A percentile compares a stretch with the other conserved stretches of the same genome.
phyloP scores from a whole-genome alignment of 352 stramenopile genomes.

The Pythium vanterpoolii region DNA sequence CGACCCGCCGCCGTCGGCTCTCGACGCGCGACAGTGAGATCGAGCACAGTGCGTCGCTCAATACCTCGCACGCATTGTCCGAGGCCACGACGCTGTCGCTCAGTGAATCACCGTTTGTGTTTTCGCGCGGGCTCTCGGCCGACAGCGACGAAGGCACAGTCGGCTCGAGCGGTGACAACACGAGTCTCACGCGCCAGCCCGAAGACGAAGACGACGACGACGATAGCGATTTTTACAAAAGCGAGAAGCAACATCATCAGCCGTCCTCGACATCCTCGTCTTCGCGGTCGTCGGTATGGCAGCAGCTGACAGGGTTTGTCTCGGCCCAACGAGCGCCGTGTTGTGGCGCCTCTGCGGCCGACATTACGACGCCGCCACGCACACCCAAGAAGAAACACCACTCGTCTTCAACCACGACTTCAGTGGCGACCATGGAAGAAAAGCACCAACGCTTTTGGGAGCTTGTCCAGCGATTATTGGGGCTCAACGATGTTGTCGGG shows the following conservation, averaged over 20 bases:
- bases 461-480: conserved; percentile 63
- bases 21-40: conserved; percentile 7
- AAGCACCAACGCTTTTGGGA: conserved; percentile 79
- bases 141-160: conserved; percentile 30
- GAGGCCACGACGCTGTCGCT: conserved; percentile 37
- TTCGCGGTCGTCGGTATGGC: conserved; percentile 7
- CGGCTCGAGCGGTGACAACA: conserved; percentile 8
- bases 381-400: conserved; percentile 9
- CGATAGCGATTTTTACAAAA: conserved; percentile 7
- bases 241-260: not conserved
- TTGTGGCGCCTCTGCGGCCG: not conserved
- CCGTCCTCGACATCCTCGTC: not conserved
- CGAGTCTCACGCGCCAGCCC: conserved; percentile 7
- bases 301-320: conserved; percentile 18
- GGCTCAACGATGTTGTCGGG: conserved; percentile 68
- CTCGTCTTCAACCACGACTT: not conserved
- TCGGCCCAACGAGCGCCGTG: conserved; percentile 10
- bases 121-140: conserved; percentile 5
- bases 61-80: conserved; percentile 41
- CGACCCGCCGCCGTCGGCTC: conserved; percentile 1
- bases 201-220: conserved; percentile 10
- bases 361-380: not conserved
- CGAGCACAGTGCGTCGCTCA: conserved; percentile 30
- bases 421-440: conserved; percentile 33
- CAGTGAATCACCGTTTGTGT: conserved; percentile 2